A percentile compares a stretch with the other conserved stretches of the same genome.
phyloP scores from a whole-genome alignment of 768 basidiomycete genomes.

The Boletellus ananiceps region DNA sequence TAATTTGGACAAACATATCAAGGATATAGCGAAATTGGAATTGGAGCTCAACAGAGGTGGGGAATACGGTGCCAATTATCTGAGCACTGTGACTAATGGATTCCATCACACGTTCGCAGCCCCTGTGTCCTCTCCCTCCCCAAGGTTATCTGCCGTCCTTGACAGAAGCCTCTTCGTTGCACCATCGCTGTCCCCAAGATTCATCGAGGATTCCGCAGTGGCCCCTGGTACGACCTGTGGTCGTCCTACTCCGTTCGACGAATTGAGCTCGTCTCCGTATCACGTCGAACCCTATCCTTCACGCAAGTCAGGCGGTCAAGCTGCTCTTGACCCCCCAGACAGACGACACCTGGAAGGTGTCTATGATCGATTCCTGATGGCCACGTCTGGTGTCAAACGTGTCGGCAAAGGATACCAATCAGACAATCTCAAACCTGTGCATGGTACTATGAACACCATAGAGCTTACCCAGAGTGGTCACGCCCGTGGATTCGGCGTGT shows the following conservation, averaged over 20 bases:
- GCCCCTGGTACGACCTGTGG: constrained; percentile 16
- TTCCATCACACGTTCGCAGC: constrained; percentile 6
- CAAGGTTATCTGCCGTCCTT: constrained; percentile 58
- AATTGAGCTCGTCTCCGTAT: constrained; percentile 57
- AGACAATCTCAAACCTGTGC: constrained; percentile 46
- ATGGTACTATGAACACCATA: constrained; percentile 24
- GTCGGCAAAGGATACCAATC: constrained; percentile 81
- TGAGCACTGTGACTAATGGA: constrained; percentile 1
- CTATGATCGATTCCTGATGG: constrained; percentile 81
- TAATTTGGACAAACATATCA: constrained; percentile 62
- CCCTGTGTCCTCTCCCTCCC: constrained; percentile 40
- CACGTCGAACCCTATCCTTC: constrained; percentile 64
- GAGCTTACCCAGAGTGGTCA: constrained; percentile 21
- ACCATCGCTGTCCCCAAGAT: constrained; percentile 37
- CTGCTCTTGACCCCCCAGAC: constrained; percentile 48
- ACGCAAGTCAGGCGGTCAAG: constrained; percentile 36
- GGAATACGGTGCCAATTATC: constrained; percentile 14
- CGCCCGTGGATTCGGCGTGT: constrained; percentile 26
- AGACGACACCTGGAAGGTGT: constrained; percentile 64
- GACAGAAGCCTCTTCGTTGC: constrained; percentile 68
- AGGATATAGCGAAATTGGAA: constrained; percentile 59
- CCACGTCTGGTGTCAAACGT: constrained; percentile 75
- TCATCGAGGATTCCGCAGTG: constrained; percentile 35
- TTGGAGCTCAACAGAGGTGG: constrained; percentile 61
- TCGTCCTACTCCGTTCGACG: constrained; percentile 27